Base-by-base conservation (phyloP, 306 rosid species). In the Begonia masoniana region DNA sequence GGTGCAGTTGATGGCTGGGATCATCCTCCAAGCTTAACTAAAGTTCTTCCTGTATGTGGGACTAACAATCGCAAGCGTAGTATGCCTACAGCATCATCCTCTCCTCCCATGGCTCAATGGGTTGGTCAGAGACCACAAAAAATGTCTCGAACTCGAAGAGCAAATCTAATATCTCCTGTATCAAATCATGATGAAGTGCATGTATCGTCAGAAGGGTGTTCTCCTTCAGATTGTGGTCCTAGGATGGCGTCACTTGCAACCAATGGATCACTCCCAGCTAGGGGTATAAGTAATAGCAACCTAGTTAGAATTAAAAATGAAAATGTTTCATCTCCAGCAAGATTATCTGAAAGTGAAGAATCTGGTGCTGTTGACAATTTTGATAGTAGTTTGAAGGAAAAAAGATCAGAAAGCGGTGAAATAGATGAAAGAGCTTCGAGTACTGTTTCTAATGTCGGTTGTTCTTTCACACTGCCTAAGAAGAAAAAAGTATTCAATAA, bases 81-180 rank as follows among this genome's bases (percentile, higher is more conserved):
- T 50, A 41, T 84, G 55, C 65, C 88, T 35, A 41, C 68, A 52
- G 85, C 74, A 69, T 73, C 91, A 19, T 62, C 85, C 56, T 65
- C 82, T 42, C 71, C 82, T 42, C 71, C 76, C 46, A 76, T 89
- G 83, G 81, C 87, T 69, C 86, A 82, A 67, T 89, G 97, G 95
- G 89, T 61, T 71, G 93, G 85, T 55, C 95, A 89, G 68, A 89
- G 95, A 65, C 83, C 97, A 31, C 87, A 78, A 54, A 89, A 85
- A 62, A 78, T 63, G 36, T 72, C 87, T 52, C 94, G 97, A 39
- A 80, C 87, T 51, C 74, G 95, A 74, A 82, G 94, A 78, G 71
- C 74, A 60, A 85, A 78, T 80, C 71, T 82, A 69, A 74, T 78
- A 50, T 71, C 83, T 62, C 95, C 97, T 53, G 77, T 82, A 67